Conservation (phyloP, 106 monocot species). For the Platanthera zijinensis region DNA sequence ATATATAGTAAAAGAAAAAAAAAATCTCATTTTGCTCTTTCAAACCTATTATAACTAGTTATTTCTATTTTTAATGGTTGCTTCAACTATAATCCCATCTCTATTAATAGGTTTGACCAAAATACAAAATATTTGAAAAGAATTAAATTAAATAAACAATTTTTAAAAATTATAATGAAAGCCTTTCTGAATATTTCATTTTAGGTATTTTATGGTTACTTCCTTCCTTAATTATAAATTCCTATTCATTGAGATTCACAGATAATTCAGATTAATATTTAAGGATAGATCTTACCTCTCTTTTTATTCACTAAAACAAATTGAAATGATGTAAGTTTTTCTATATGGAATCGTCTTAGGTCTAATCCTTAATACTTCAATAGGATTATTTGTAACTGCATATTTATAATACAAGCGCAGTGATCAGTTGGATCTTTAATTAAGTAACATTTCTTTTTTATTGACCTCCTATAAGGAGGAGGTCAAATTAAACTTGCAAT, state of each 20-base stretch:
- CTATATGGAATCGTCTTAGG: not conserved
- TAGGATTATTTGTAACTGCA: not conserved
- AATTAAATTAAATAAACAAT: not conserved
- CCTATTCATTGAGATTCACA: too few species aligned
- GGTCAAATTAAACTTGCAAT: too few species aligned
- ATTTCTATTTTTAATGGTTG: conserved; percentile 6
- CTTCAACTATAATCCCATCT: conserved; percentile 16
- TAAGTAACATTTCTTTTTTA: too few species aligned
- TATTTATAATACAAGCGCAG: too few species aligned
- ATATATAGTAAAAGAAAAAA: too few species aligned
- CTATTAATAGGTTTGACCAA: conserved; percentile 19
- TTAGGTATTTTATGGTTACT: not conserved
- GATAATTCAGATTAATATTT: too few species aligned
- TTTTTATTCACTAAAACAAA: not conserved
- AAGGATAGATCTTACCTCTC: not conserved
- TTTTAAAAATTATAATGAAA: not conserved
- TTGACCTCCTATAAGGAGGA: too few species aligned
- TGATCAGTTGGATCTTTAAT: too few species aligned
- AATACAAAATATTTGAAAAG: not conserved
- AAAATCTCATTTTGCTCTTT: too few species aligned
- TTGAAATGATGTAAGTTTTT: not conserved
- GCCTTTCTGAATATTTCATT: not conserved
- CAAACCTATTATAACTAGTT: not conserved
- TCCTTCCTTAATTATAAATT: not conserved
- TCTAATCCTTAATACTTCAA: not conserved